Evolutionary conservation across 371 early-diverging fungal species (phyloP), one percentile per base, ranked within the genome.

Genomic region (Mucor ambiguus): DNA sequence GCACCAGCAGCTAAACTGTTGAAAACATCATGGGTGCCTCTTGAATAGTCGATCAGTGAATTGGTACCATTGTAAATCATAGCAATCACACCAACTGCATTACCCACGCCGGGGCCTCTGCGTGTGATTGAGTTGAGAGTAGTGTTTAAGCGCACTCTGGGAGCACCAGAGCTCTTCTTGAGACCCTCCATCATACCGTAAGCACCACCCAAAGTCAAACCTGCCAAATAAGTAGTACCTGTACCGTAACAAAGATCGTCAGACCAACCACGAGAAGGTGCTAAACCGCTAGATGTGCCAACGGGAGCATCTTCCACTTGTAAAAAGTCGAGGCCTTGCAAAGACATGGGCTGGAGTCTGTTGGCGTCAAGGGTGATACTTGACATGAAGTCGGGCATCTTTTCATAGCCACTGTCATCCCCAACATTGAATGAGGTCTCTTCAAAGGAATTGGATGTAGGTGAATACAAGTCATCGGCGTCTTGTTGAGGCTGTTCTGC

Each of bases 211-310:
- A 87, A 63, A 16, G 88, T 80, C 75, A 94, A 78, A 24, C 93
- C 95, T 29, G 88, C 77, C 65, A 94, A 78, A 70, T 94, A 94
- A 65, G 87, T 85, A 8, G 92, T 86, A 22, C 95, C 95, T 6
- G 93, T 91, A 56, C 95, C 95, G 75, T 94, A 94, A 82, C 93
- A 92, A 35, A 94, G 81, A 81, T 93, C 94, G 62, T 94, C 95
- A 48, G 90, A 82, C 87, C 90, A 89, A 33, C 92, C 87, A 66
- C 95, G 86, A 70, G 90, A 89, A 52, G 94, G 94, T 52, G 93
- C 67, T 60, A 88, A 73, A 22, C 74, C 24, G 41, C 70, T 68
- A 43, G 66, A 76, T 44, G 73, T 74, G 18, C 48, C 71, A 29
- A 63, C 46, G 18, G 62, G 37, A 28, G 62, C 65, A 41, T 82